Percentiles rank a stretch among this genome's conserved stretches.
phyloP scores from a whole-genome alignment of 148 eudicot species.

The Silene conica region DNA sequence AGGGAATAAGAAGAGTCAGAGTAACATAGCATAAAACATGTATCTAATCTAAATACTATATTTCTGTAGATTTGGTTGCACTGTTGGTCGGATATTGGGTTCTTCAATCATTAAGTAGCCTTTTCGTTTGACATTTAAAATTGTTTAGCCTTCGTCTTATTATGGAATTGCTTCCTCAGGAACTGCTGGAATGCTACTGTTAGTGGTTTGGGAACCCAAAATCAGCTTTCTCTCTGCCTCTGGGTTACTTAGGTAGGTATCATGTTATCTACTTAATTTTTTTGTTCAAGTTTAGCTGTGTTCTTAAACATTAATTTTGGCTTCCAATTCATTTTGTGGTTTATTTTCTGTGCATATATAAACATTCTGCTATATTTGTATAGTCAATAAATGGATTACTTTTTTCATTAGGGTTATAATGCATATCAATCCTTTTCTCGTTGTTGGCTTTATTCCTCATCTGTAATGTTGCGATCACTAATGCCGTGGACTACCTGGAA shows the following conservation, averaged over 20 bases:
- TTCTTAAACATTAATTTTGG: background rate
- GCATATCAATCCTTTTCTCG: background rate
- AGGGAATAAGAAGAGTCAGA: no score
- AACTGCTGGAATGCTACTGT: constrained; percentile 88
- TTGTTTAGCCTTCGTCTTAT: background rate
- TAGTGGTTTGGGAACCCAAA: constrained; percentile 81
- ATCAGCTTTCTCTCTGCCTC: constrained; percentile 67
- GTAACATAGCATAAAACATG: no score
- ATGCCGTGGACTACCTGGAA: no score
- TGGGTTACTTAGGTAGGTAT: constrained; percentile 58
- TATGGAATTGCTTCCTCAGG: constrained; percentile 39
- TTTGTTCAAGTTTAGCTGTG: no score
- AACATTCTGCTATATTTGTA: background rate
- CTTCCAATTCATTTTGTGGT: background rate
- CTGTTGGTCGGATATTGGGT: no score
- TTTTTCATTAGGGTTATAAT: background rate
- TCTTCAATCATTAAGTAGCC: no score
- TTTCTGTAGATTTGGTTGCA: no score
- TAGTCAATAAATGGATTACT: background rate
- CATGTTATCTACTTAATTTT: background rate
- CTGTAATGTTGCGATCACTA: background rate
- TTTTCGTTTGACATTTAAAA: no score
- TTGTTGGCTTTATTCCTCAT: background rate
- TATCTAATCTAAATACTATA: no score
- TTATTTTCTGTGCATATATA: background rate